These are phyloP conservation scores for Fusarium sp. DNA, from an alignment of 2,329 filamentous ascomycete genomes.

Conservation along the genomic window DNA sequence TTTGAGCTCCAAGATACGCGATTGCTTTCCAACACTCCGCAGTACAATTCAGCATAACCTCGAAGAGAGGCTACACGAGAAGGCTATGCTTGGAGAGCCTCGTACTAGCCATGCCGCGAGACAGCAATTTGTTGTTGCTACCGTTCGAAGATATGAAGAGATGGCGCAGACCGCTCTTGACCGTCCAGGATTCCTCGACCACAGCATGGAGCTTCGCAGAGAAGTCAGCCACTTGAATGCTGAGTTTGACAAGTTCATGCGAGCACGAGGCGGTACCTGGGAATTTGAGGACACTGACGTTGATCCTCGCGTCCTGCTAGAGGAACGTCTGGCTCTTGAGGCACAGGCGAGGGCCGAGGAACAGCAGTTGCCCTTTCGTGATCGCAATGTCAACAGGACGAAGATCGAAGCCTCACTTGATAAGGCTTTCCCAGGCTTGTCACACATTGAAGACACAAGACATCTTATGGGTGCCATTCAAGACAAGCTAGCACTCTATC, in stretches of 20 bases:
- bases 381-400: background rate
- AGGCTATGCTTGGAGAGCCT: slow-evolving; percentile 38
- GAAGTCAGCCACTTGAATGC: slow-evolving; percentile 30
- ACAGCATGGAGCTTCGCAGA: slow-evolving; percentile 40
- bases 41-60: slow-evolving; percentile 37
- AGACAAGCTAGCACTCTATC: slow-evolving; percentile 39
- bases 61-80: slow-evolving; percentile 5
- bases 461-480: slow-evolving; percentile 34
- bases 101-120: slow-evolving; percentile 37
- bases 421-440: background rate
- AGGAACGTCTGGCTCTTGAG: background rate
- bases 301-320: slow-evolving; percentile 18
- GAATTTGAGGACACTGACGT: slow-evolving; percentile 39
- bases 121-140: slow-evolving; percentile 38
- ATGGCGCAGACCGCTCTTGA: slow-evolving; percentile 33
- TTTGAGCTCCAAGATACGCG: slow-evolving; percentile 48
- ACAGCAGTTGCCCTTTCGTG: background rate
- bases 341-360: background rate
- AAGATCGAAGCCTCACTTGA: background rate
- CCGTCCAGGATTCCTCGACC: slow-evolving; percentile 35
- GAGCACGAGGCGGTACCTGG: slow-evolving; percentile 36
- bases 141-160: slow-evolving; percentile 39
- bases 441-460: background rate
- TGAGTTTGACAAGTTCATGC: slow-evolving; percentile 44
- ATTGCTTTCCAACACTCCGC: slow-evolving; percentile 46